These are phyloP conservation scores for Lactarius hengduanensis DNA, from an alignment of 768 basidiomycete genomes.

Conservation along the genomic window DNA sequence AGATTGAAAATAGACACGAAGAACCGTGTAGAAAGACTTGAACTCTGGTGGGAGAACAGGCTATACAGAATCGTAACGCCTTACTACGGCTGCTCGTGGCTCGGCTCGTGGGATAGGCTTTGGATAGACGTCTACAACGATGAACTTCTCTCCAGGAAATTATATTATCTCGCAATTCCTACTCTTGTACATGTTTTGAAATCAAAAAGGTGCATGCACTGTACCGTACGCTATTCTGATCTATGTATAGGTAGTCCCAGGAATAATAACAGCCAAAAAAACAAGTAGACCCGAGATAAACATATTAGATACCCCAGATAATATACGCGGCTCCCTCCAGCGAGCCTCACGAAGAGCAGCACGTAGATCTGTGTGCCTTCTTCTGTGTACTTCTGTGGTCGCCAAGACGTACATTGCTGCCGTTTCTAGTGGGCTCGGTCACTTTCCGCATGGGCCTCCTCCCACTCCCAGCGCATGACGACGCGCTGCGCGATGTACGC, in stretches of 20 bases:
- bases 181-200: neutral
- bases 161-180: neutral
- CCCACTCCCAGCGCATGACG: conserved; percentile 61
- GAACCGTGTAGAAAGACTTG: no score
- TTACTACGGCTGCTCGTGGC: no score
- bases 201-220: neutral
- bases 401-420: conserved; percentile 18
- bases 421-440: conserved; percentile 39
- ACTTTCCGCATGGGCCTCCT: conserved; percentile 52
- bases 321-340: conserved; percentile 12
- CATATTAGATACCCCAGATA: conserved; percentile 1
- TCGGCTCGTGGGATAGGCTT: neutral
- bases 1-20: no score
- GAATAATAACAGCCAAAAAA: neutral
- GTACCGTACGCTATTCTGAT: neutral
- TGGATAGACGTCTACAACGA: neutral
- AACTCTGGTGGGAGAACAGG: no score
- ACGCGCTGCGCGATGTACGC: conserved; percentile 70
- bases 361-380: neutral
- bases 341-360: conserved; percentile 19
- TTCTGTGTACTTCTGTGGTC: neutral
- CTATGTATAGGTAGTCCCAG: neutral
- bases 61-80: no score
- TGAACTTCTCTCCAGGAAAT: neutral
- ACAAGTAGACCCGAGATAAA: neutral